Evolutionary conservation across 306 rosid species (phyloP), one percentile per base, ranked within the genome.

Genomic region (Cucurbita maxima): DNA sequence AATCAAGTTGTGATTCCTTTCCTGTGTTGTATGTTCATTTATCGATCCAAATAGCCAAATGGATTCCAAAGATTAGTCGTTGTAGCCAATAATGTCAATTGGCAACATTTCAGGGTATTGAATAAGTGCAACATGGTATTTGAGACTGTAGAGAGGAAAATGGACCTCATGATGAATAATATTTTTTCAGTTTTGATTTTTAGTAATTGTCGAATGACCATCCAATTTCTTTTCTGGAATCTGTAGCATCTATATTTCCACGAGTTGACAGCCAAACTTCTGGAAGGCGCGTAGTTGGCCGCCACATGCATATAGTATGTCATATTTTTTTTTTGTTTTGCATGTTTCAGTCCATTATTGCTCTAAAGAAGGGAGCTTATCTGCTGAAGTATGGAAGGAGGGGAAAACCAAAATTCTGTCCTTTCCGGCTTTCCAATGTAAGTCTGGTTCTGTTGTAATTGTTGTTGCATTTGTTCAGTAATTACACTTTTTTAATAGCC

Each of bases 301-400:
- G 50, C 43, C 30, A 8, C 7, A 25, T 15, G 45, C 58, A 47
- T 69, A 25, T 70, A 15, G 6, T 50, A 38, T 74, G 25, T 81
- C 63, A 74, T 75, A 76, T 30, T 64, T 43, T 74, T 80, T 76
- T 45, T 48, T 63, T 59, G 45, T 76, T 69, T 84, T 55, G 74
- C 82, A 75, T 82, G 37, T 73, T 22, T 81, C 88, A 95, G 99
- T 95, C 99, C 74, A 87, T 95, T 79, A 95, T 92, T 79, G 96
- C 99, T 79, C 81, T 95, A 75, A 95, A 95, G 88, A 95, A 95
- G 81, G 97, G 99, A 78, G 99, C 97, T 57, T 79, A 47, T 88
- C 86, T 95, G 82, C 96, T 95, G 79, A 95, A 95, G 86, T 95
- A 95, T 76, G 99, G 97, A 78, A 91, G 99, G 81, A 88, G 99